Conservation (phyloP, 495 filamentous ascomycete genomes). For the Jackrogersella minutella region DNA sequence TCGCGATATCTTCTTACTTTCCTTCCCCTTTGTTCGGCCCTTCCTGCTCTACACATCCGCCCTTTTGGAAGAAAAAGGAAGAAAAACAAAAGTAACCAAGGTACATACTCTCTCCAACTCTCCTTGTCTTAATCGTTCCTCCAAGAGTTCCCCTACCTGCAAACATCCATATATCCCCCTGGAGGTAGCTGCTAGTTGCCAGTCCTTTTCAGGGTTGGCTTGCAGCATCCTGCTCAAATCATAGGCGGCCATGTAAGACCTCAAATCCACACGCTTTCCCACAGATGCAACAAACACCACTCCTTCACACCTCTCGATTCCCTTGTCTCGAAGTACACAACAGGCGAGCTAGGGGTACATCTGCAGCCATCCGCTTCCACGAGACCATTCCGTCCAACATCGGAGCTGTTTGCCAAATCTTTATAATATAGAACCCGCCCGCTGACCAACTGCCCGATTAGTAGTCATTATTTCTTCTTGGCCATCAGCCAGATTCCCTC, state of each 20-base stretch:
- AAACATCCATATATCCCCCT: conserved; percentile 42
- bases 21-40: conserved; percentile 33
- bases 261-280: conserved; percentile 37
- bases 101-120: conserved; percentile 16
- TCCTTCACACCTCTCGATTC: conserved; percentile 42
- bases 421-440: conserved; percentile 36
- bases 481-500: conserved; percentile 10
- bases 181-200: conserved; percentile 40
- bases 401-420: conserved; percentile 45
- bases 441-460: conserved; percentile 34
- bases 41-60: conserved; percentile 18
- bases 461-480: conserved; percentile 23
- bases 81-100: conserved; percentile 16
- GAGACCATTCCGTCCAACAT: conserved; percentile 52
- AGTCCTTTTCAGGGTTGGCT: conserved; percentile 45
- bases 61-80: conserved; percentile 1
- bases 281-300: conserved; percentile 41
- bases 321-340: conserved; percentile 44
- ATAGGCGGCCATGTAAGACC: conserved; percentile 45
- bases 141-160: conserved; percentile 42
- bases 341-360: conserved; percentile 46
- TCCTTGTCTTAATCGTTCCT: conserved; percentile 32
- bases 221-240: conserved; percentile 43
- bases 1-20: conserved; percentile 40
- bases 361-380: conserved; percentile 53